phyloP scores from a whole-genome alignment of 345 rosid genomes.

The Combretum micranthum region DNA sequence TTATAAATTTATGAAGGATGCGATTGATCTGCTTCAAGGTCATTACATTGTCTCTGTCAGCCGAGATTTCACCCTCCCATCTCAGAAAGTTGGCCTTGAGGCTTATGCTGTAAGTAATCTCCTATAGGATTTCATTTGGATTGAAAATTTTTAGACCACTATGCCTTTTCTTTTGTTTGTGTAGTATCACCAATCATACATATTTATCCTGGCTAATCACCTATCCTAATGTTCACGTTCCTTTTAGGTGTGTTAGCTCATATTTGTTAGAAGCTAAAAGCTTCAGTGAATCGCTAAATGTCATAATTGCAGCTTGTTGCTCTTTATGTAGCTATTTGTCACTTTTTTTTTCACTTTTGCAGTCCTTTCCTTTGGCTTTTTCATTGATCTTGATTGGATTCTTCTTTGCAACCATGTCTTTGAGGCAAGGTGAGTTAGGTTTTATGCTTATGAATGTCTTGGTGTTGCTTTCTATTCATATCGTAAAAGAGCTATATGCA shows the following conservation, averaged over 20 bases:
- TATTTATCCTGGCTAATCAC: no score
- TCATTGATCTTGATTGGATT: constrained; percentile 52
- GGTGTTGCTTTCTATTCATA: neutral
- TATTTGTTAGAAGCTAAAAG: no score
- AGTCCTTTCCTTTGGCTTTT: constrained; percentile 75
- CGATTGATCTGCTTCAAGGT: constrained; percentile 85
- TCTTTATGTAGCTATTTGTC: neutral
- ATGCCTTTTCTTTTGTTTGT: neutral
- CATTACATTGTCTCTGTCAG: constrained; percentile 76
- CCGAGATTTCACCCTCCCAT: constrained; percentile 55
- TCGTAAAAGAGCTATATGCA: neutral
- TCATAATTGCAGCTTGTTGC: neutral
- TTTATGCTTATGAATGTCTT: neutral
- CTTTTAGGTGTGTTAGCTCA: no score
- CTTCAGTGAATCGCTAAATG: neutral
- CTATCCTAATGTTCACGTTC: no score
- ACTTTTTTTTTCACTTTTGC: constrained; percentile 16
- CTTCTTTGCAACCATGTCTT: constrained; percentile 51
- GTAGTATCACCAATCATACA: no score
- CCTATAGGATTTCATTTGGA: neutral
- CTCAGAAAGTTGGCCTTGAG: constrained; percentile 67
- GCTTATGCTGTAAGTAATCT: constrained; percentile 63
- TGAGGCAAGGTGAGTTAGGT: constrained; percentile 58
- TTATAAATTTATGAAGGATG: constrained; percentile 41
- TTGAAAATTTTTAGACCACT: neutral